Evolutionary conservation across 1,284 basidiomycete genomes (phyloP).

Genomic region (Kwoniella shivajii): DNA sequence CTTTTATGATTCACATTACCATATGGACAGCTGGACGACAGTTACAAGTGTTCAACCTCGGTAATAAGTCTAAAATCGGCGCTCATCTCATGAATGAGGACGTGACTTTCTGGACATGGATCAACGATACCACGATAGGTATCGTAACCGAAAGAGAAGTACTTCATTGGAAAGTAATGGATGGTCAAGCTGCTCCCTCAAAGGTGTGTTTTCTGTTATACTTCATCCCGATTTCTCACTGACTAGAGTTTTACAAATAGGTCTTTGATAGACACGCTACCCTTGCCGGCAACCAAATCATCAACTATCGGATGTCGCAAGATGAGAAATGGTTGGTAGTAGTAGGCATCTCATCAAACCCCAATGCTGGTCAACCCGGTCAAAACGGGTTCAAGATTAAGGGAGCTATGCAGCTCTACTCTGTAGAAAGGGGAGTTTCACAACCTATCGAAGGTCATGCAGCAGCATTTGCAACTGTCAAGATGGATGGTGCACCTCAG

Average conservation of each 20-base stretch:
- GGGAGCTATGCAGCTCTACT: slow-evolving; percentile 92
- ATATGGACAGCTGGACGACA: slow-evolving; percentile 74
- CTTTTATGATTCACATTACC: not conserved
- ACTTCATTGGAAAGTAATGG: slow-evolving; percentile 81
- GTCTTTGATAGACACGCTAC: slow-evolving; percentile 95
- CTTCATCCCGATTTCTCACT: slow-evolving; percentile 59
- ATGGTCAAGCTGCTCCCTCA: slow-evolving; percentile 45
- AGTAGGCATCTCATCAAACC: slow-evolving; percentile 93
- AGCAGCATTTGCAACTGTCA: slow-evolving; percentile 91
- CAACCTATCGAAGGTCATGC: slow-evolving; percentile 99
- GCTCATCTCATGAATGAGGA: slow-evolving; percentile 94
- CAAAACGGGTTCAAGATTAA: slow-evolving; percentile 97
- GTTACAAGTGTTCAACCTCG: slow-evolving; percentile 98
- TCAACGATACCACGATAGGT: slow-evolving; percentile 85
- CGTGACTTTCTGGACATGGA: slow-evolving; percentile 99
- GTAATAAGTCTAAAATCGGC: slow-evolving; percentile 95
- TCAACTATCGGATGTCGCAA: slow-evolving; percentile 90
- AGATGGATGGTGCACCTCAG: slow-evolving; percentile 79
- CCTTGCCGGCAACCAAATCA: slow-evolving; percentile 94
- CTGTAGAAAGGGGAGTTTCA: slow-evolving; percentile 77
- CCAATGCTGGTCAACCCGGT: slow-evolving; percentile 64
- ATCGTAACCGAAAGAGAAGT: slow-evolving; percentile 95
- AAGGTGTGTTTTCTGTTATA: slow-evolving; percentile 38
- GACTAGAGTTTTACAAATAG: slow-evolving; percentile 57
- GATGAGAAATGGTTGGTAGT: slow-evolving; percentile 99